phyloP scores from a whole-genome alignment of 176 grass and related monocot genomes.

The Eleusine coracana region DNA sequence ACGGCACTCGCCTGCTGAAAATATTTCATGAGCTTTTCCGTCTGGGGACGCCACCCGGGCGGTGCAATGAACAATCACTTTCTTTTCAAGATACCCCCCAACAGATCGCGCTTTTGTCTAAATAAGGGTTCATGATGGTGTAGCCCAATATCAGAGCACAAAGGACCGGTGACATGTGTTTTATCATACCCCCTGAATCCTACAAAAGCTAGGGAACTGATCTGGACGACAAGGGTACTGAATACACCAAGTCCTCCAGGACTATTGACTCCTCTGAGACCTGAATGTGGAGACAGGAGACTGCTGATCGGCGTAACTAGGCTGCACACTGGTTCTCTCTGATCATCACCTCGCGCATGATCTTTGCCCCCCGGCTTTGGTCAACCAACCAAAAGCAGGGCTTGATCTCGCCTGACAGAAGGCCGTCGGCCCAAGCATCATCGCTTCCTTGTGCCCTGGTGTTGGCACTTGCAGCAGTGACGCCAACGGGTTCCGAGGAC shows the following conservation, averaged over 20 bases:
- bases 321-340: background rate
- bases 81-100: constrained; percentile 26
- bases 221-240: background rate
- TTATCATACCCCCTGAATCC: background rate
- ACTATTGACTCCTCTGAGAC: background rate
- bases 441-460: background rate
- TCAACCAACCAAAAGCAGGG: background rate
- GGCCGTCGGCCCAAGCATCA: too few relatives aligned
- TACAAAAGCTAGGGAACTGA: background rate
- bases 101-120: constrained; percentile 23
- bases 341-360: constrained; percentile 21
- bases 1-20: too few relatives aligned
- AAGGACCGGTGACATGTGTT: background rate
- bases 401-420: background rate
- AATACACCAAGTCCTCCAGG: background rate
- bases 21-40: too few relatives aligned
- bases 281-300: background rate
- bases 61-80: constrained; percentile 23
- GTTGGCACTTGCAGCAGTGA: background rate
- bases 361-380: background rate
- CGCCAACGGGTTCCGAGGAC: background rate
- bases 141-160: constrained; percentile 25
- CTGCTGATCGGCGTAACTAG: background rate
- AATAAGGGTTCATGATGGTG: constrained; percentile 44
- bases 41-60: background rate